phyloP scores from a whole-genome alignment of 257 asterid species.

The Paraleonurus japonicus region DNA sequence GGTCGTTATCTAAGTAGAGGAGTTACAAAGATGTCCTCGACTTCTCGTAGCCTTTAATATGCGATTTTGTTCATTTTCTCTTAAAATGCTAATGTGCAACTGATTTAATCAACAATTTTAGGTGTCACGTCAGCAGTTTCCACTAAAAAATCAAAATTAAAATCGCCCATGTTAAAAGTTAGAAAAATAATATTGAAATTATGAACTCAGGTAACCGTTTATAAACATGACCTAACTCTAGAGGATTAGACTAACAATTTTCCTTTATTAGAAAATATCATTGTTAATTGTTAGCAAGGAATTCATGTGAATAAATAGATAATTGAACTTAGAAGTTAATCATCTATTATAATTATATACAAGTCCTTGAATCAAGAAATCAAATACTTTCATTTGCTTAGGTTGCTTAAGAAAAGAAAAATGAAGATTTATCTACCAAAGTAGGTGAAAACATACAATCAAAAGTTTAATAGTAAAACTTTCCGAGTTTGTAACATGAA shows the following conservation, averaged over 20 bases:
- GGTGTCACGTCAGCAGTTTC: too few relatives aligned
- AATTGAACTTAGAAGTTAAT: neutral
- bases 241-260: neutral
- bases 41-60: too few relatives aligned
- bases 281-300: neutral
- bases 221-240: too few relatives aligned
- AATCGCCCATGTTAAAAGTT: too few relatives aligned
- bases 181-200: too few relatives aligned
- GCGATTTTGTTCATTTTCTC: too few relatives aligned
- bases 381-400: neutral
- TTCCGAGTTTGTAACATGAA: neutral
- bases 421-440: neutral
- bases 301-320: neutral
- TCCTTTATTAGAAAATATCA: neutral
- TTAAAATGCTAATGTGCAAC: too few relatives aligned
- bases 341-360: neutral
- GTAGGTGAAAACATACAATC: neutral
- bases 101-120: too few relatives aligned
- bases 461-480: neutral
- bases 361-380: neutral
- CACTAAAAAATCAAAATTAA: too few relatives aligned
- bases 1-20: too few relatives aligned
- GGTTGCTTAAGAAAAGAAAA: neutral
- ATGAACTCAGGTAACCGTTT: too few relatives aligned
- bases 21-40: too few relatives aligned